phyloP scores from a whole-genome alignment of 2,329 filamentous ascomycete species.

The Graphilbum sp. region DNA sequence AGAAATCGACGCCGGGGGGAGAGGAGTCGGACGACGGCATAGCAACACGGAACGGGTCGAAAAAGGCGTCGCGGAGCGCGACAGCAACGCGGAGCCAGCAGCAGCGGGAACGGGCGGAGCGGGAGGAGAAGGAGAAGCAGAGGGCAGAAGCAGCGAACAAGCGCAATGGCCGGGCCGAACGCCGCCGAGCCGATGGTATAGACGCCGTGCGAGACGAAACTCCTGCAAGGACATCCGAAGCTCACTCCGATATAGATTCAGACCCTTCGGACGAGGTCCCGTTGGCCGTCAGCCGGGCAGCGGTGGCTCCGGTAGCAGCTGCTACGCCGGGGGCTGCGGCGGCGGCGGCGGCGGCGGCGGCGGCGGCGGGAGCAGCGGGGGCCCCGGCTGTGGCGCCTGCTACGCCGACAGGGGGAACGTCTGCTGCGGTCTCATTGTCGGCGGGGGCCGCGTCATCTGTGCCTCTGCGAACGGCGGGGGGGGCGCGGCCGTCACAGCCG shows the following conservation, averaged over 20 bases:
- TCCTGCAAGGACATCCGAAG: slow-evolving; percentile 15
- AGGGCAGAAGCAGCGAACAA: slow-evolving; percentile 61
- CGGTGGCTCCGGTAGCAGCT: slow-evolving; percentile 10
- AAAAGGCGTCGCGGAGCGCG: slow-evolving; percentile 39
- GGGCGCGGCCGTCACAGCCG: slow-evolving; percentile 27
- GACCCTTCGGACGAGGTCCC: slow-evolving; percentile 55
- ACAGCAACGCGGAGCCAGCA: slow-evolving; percentile 15
- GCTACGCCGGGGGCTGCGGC: slow-evolving; percentile 4
- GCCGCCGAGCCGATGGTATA: slow-evolving; percentile 66
- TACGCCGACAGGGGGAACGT: slow-evolving; percentile 5
- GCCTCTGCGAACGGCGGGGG: no score
- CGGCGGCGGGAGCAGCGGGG: not conserved
- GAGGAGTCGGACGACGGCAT: slow-evolving; percentile 60
- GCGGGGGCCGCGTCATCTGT: no score
- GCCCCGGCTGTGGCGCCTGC: not conserved
- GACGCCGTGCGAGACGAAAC: slow-evolving; percentile 5
- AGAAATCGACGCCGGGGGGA: slow-evolving; percentile 30
- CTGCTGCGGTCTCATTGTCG: slow-evolving; percentile 2
- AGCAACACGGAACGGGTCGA: slow-evolving; percentile 32
- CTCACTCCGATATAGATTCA: slow-evolving; percentile 40
- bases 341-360: not conserved
- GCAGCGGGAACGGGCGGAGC: slow-evolving; percentile 46
- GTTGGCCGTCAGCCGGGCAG: slow-evolving; percentile 22
- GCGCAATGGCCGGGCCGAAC: slow-evolving; percentile 66
- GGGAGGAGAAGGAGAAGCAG: slow-evolving; percentile 59